phyloP scores from a whole-genome alignment of 2,329 filamentous ascomycete species.

The Aspergillus niger region DNA sequence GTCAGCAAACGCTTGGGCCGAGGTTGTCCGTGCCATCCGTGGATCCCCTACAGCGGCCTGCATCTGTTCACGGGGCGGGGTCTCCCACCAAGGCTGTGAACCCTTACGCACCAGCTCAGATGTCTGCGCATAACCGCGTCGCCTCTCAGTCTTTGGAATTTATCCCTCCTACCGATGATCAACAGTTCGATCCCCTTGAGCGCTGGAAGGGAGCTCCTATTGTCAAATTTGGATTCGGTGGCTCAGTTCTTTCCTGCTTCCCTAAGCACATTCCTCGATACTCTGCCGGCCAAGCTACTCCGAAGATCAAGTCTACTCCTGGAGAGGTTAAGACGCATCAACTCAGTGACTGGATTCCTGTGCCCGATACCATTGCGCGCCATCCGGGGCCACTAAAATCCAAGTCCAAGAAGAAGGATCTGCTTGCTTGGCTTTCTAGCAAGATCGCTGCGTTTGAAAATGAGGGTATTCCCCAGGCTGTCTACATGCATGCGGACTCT shows the following conservation, averaged over 20 bases:
- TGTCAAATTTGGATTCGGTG: conserved; percentile 85
- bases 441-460: conserved; percentile 75
- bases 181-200: conserved; percentile 71
- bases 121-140: conserved; percentile 40
- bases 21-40: conserved; percentile 44
- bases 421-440: conserved; percentile 73
- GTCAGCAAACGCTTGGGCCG: conserved; percentile 54
- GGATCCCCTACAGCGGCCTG: conserved; percentile 55
- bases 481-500: conserved; percentile 53
- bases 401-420: conserved; percentile 95
- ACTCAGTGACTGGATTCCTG: conserved; percentile 71
- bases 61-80: conserved; percentile 55
- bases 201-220: conserved; percentile 90
- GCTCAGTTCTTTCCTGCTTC: conserved; percentile 78
- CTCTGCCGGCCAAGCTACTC: conserved; percentile 68
- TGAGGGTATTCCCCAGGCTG: conserved; percentile 44
- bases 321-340: conserved; percentile 80
- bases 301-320: conserved; percentile 77
- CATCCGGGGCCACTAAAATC: conserved; percentile 89
- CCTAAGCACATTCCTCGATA: conserved; percentile 88
- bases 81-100: conserved; percentile 43
- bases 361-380: conserved; percentile 71
- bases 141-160: conserved; percentile 57
- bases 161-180: conserved; percentile 58
- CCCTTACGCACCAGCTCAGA: conserved; percentile 37